A percentile compares a stretch with the other conserved stretches of the same genome.
These are phyloP conservation scores for Epichloe aotearoae DNA, from an alignment of 2,329 filamentous ascomycete genomes.

Conservation along the genomic window DNA sequence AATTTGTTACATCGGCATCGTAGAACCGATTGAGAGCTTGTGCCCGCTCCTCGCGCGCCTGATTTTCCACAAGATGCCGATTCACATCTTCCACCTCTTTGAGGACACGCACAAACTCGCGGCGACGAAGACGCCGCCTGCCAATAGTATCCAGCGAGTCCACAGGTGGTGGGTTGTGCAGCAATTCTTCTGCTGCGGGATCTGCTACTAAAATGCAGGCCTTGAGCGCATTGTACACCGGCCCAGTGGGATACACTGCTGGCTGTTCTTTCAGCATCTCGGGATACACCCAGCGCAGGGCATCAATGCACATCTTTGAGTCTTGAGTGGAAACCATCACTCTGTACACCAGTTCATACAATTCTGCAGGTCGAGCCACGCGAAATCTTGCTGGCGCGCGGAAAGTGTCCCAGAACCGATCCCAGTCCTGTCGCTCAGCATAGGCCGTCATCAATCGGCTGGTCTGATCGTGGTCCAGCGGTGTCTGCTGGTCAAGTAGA, in stretches of 20 bases:
- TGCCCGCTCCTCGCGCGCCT: constrained; percentile 9
- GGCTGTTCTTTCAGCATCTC: constrained; percentile 46
- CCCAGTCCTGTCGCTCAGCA: constrained; percentile 34
- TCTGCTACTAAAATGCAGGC: constrained; percentile 43
- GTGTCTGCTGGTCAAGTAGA: constrained; percentile 22
- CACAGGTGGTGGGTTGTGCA: constrained; percentile 9
- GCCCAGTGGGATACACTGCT: constrained; percentile 29
- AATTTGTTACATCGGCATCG: neutral
- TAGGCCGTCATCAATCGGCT: constrained; percentile 32
- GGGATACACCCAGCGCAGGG: constrained; percentile 38
- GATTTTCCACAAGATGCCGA: constrained; percentile 3
- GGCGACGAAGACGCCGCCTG: constrained; percentile 13
- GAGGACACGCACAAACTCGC: constrained; percentile 21
- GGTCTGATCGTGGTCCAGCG: constrained; percentile 26
- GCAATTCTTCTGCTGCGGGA: constrained; percentile 28
- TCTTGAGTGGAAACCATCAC: constrained; percentile 32
- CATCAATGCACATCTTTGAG: constrained; percentile 30
- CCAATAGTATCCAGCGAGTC: constrained; percentile 6
- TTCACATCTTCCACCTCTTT: constrained; percentile 17
- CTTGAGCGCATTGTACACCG: constrained; percentile 34
- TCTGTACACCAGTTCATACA: constrained; percentile 43
- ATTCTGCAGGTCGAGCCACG: constrained; percentile 30
- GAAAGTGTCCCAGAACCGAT: constrained; percentile 49
- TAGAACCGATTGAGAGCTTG: constrained; percentile 6
- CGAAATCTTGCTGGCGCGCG: constrained; percentile 38